A percentile compares a stretch with the other conserved stretches of the same genome.
phyloP scores from a whole-genome alignment of 352 stramenopile species.

The Phytophthora idaei region DNA sequence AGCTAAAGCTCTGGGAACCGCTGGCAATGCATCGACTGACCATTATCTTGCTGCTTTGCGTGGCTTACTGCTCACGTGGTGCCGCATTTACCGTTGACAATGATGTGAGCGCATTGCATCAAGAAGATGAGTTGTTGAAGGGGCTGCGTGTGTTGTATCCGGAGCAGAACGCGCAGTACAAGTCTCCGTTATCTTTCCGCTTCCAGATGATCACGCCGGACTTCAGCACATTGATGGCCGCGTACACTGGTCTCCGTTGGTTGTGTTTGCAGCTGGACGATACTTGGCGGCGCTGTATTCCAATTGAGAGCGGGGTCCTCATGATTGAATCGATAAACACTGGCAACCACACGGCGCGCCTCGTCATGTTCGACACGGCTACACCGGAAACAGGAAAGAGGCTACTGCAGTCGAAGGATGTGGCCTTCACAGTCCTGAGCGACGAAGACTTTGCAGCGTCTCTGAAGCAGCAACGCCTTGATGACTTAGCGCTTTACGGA shows the following conservation, averaged over 20 bases:
- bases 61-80: neutral
- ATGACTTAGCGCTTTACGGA: constrained; percentile 19
- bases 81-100: constrained; percentile 1
- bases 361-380: constrained; percentile 22
- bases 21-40: constrained; percentile 10
- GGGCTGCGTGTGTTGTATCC: constrained; percentile 23
- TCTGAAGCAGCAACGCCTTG: constrained; percentile 13
- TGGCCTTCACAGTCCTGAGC: constrained; percentile 26
- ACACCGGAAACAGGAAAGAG: constrained; percentile 18
- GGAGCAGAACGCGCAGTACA: constrained; percentile 21
- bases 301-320: constrained; percentile 23
- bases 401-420: constrained; percentile 16
- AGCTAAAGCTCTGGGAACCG: neutral
- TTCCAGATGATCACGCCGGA: constrained; percentile 18
- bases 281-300: constrained; percentile 23
- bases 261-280: constrained; percentile 33
- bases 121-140: constrained; percentile 16
- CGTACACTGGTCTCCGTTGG: constrained; percentile 25
- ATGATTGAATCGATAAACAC: constrained; percentile 16
- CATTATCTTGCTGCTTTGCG: constrained; percentile 7
- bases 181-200: constrained; percentile 33
- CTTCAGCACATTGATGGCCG: constrained; percentile 12
- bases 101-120: constrained; percentile 1
- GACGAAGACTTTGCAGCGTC: constrained; percentile 17
- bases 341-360: constrained; percentile 32